Evolutionary conservation across 352 stramenopile genomes (phyloP), one percentile per base, ranked within the genome.

Genomic region (Saprolegnia diclina): DNA sequence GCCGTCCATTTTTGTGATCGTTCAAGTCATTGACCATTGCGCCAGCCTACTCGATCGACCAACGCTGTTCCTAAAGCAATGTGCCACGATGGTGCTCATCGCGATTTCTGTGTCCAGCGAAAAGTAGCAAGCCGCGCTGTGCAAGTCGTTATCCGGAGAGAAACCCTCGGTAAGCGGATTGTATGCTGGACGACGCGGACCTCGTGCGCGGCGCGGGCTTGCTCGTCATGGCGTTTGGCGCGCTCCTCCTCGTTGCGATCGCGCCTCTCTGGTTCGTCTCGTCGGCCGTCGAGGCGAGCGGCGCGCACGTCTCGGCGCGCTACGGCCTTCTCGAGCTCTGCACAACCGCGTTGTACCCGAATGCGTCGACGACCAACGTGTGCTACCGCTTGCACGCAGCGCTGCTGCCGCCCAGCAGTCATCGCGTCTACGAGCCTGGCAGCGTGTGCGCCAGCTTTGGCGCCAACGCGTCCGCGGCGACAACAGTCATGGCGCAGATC

Each of bases 331-430:
- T 59, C n/a, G 35, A 35, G 52, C 16, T 59, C 24, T 59, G 52
- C 35, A 40, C 35, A 26, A 42, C 52, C 9, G n/a, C 19, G 24
- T 5, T 29, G n/a, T 54, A 29, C 5, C 11, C 11, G 13, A 59
- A 59, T 59, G 13, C 52, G 11, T 59, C 52, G 46, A 29, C n/a
- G n/a, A 54, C 46, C 24, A 24, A 59, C 13, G 11, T 9, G 35
- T 59, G 52, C 52, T 59, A 59, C 19, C n/a, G 13, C 1, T 9
- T 59, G 19, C 52, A 59, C n/a, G 52, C 52, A 59, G 35, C 35
- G 52, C 35, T 59, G 13, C 19, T 54, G 5, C 46, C 24, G 24
- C 52, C 13, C 1, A 59, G n/a, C 24, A 35, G 11, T 59, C 35
- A 48, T n/a, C 42, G 42, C 11, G 13, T 48, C 18, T 35, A 35